Base-by-base conservation (phyloP, 805 yeast species). In the Yarrowia sp. region DNA sequence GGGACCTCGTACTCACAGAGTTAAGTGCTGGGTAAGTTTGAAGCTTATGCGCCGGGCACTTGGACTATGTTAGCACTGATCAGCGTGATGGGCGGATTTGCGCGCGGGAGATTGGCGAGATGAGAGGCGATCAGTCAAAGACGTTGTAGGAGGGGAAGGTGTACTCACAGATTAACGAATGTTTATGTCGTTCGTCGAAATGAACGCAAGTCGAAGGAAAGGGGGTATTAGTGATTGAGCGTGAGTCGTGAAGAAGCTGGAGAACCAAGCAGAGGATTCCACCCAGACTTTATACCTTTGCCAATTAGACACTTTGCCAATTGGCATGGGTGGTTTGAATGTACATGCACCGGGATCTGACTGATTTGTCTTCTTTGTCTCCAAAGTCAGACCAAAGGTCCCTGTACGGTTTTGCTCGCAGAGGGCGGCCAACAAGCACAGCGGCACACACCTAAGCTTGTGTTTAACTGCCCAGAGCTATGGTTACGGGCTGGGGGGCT, bases 321-420 rank as follows among this genome's bases (percentile, higher is more conserved):
- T 5, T n/a, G n/a, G 32, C 26, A 36, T 36, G 42, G 56, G 42
- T 50, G 55, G 55, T 35, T n/a, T 50, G 55, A 35, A 35, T 50
- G 55, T 50, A n/a, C 41, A 36, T 52, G 42, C 32, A 26, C 56
- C 56, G 26, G 56, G 56, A 52, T 16, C 56, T 16, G 42, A 36
- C 56, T 52, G 56, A 11, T n/a, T 50, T 50, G 55, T 32, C 52
- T 52, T 52, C 56, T 36, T 52, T 52, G 56, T 52, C 11, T n/a
- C 4, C 9, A n/a, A 8, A 10, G 38, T 4, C 22, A 2, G 48
- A 12, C 12, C 10, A 5, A 26, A n/a, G 48, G 32, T 19, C 32
- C 36, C 36, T 48, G 52, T 48, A 48, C 52, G 52, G 16, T 48
- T 48, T 11, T 45, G 38, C 38, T 49, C 14, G 38, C 38, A 15